Conservation (phyloP, 129 eudicot species). For the Centaurea solstitialis region DNA sequence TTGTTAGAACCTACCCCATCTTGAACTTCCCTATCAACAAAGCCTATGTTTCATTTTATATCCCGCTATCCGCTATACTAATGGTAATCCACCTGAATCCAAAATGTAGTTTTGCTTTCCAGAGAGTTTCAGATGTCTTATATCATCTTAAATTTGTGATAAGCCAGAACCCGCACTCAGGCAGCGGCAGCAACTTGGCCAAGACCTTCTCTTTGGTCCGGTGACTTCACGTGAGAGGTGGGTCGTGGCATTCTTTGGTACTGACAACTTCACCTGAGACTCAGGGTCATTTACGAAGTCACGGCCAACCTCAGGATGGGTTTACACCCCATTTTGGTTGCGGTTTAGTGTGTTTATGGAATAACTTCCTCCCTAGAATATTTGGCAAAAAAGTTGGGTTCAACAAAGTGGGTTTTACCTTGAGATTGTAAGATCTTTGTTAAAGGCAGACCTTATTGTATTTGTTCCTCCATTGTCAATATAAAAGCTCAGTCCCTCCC, state of each 20-base stretch:
- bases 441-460: background rate
- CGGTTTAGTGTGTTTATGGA: background rate
- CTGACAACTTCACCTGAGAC: too few species aligned
- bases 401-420: background rate
- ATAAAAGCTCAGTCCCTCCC: background rate
- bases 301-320: too few species aligned
- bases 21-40: background rate
- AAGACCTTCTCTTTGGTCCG: too few species aligned
- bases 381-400: background rate
- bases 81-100: background rate
- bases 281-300: too few species aligned
- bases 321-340: too few species aligned
- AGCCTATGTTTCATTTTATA: background rate
- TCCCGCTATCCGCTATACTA: background rate
- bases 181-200: too few species aligned
- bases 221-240: too few species aligned
- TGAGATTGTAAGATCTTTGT: background rate
- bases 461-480: background rate
- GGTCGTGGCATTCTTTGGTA: too few species aligned
- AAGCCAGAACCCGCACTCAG: too few species aligned
- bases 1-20: background rate
- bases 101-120: background rate
- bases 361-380: background rate
- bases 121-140: background rate
- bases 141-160: background rate